Evolutionary conservation across 2,329 filamentous ascomycete species (phyloP).

Genomic region (Fusarium verrucosum): DNA sequence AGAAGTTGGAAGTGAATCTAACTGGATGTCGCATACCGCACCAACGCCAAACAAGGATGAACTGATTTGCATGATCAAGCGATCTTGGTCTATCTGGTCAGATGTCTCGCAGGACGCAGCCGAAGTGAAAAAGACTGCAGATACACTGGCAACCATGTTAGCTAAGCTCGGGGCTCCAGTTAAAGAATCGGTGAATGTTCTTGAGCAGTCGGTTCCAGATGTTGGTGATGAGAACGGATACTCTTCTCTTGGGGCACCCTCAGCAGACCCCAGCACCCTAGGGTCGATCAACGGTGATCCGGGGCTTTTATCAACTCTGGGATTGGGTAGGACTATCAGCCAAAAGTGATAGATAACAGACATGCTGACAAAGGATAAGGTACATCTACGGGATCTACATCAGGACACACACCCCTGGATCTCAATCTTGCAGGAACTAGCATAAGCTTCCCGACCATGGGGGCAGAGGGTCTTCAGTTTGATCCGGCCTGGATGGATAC

Average conservation of each 20-base stretch:
- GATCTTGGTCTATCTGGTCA: conserved; percentile 57
- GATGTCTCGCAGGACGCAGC: conserved; percentile 49
- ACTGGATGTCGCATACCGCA: conserved; percentile 49
- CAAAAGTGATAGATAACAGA: conserved; percentile 3
- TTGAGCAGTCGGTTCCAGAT: neutral
- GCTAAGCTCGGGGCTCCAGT: conserved; percentile 52
- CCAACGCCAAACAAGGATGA: conserved; percentile 50
- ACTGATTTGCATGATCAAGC: conserved; percentile 53
- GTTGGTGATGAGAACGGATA: conserved; percentile 18
- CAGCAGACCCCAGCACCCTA: conserved; percentile 35
- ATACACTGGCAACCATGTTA: conserved; percentile 58
- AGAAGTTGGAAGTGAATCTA: conserved; percentile 47
- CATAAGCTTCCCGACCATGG: conserved; percentile 38
- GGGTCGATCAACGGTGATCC: conserved; percentile 31
- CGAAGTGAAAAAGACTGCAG: conserved; percentile 58
- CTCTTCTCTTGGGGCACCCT: conserved; percentile 32
- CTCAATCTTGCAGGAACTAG: conserved; percentile 29
- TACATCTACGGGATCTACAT: conserved; percentile 30
- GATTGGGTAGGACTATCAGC: conserved; percentile 31
- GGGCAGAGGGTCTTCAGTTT: conserved; percentile 42
- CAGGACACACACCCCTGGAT: conserved; percentile 36
- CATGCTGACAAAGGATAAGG: conserved; percentile 32
- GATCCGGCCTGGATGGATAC: conserved; percentile 51
- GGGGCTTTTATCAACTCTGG: conserved; percentile 37
- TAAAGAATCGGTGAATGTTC: conserved; percentile 15